Evolutionary conservation across 306 rosid species (phyloP), one percentile per base, ranked within the genome.

Genomic region (Canavalia gladiata): DNA sequence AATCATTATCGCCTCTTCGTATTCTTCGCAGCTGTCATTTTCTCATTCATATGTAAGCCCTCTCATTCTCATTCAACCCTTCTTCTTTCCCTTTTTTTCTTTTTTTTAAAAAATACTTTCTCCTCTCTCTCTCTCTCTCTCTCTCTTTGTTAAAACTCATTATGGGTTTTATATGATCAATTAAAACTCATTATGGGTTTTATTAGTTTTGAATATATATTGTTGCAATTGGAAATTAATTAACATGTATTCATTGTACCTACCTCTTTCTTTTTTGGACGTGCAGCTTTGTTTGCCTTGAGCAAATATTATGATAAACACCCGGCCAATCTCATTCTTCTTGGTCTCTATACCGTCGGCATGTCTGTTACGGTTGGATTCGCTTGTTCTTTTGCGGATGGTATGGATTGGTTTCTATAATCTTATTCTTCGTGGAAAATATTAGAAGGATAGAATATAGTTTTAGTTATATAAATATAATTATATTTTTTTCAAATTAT

Each of bases 341-440:
- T 90, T 46, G 85, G 62, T 34, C 56, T 86, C 62, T 88, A 88
- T 72, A 90, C 92, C n/a, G 11, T 90, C 12, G 62, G 84, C 68
- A 68, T 81, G 54, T 75, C 94, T 2, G 31, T 85, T 47, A 11
- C 87, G 0, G 76, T 90, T 34, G 91, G 90, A 54, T 74, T 70
- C 18, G 81, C 70, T 51, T 88, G 88, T 79, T 76, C 90, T 25
- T 78, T 80, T 47, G 46, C 73, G 25, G 77, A 81, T 47, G 87
- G 93, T 89, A 84, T 11, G 42, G 0, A 29, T 51, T 1, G 18
- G 43, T 37, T 33, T 45, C 35, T 42, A 37, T 37, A n/a, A 18
- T 41, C 41, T 30, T 12, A 13, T 6, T 33, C 59, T 13, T 25
- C 5, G 2, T 35, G 25, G 25, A 18, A 18, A 18, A 18, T 18